phyloP scores from a whole-genome alignment of 768 basidiomycete species.

The Boletus huronensis region DNA sequence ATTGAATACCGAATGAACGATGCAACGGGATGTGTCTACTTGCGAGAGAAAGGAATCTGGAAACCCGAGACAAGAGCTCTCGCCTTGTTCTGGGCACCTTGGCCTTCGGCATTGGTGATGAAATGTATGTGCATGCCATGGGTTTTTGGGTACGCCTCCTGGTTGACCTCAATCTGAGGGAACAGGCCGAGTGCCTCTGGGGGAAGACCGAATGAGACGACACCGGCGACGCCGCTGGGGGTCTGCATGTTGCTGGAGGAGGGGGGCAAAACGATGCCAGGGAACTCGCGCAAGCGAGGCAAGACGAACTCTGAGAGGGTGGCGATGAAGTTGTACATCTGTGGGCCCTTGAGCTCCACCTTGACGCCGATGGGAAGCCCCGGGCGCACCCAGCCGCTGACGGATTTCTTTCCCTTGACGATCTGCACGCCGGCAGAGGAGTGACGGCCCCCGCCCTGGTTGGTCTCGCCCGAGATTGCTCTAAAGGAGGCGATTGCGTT shows the following conservation, averaged over 20 bases:
- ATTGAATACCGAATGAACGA: not conserved
- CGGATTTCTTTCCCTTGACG: conserved; percentile 59
- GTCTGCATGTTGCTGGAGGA: conserved; percentile 65
- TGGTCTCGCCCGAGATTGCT: conserved; percentile 81
- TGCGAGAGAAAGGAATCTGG: conserved; percentile 80
- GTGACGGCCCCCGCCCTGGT: conserved; percentile 66
- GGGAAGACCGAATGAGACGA: conserved; percentile 85
- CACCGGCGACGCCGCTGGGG: conserved; percentile 77
- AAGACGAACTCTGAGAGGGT: conserved; percentile 90
- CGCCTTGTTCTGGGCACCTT: conserved; percentile 88
- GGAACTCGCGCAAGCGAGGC: conserved; percentile 90
- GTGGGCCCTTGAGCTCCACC: conserved; percentile 84
- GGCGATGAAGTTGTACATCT: conserved; percentile 93
- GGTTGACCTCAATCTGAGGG: conserved; percentile 93
- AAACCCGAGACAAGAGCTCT: conserved; percentile 86
- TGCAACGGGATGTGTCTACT: conserved; percentile 16
- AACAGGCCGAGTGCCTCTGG: conserved; percentile 85
- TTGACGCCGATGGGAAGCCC: conserved; percentile 83
- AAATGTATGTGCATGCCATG: conserved; percentile 96
- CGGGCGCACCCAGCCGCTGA: conserved; percentile 81
- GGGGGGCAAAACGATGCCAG: conserved; percentile 77
- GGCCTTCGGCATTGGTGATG: conserved; percentile 80
- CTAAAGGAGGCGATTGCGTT: conserved; percentile 86
- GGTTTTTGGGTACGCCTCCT: conserved; percentile 80
- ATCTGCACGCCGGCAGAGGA: conserved; percentile 77